Conservation (phyloP, 225 moss, liverwort and hornwort genomes). For the Lunularia cruciata region DNA sequence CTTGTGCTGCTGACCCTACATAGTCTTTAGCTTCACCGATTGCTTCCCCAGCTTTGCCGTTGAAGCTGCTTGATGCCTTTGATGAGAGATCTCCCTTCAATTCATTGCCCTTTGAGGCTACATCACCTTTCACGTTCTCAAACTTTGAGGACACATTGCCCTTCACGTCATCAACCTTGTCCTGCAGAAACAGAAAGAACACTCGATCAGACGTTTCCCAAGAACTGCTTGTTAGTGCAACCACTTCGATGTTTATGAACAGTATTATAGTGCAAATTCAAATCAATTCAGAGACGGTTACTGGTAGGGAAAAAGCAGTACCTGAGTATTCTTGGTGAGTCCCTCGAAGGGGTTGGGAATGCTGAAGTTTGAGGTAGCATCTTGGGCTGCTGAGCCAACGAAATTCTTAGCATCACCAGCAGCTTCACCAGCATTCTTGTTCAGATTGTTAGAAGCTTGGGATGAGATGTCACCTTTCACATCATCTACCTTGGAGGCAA, state of each 20-base stretch:
- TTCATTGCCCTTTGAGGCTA: conserved; percentile 9
- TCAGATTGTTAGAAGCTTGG: conserved; percentile 23
- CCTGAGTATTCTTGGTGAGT: not conserved
- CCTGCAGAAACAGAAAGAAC: conserved; percentile 6
- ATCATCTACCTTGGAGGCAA: conserved; percentile 1
- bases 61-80: not conserved
- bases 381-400: conserved; percentile 20
- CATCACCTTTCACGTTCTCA: not conserved
- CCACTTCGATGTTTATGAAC: too few relatives aligned
- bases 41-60: not conserved
- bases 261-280: too few relatives aligned
- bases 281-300: too few relatives aligned
- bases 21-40: not conserved
- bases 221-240: too few relatives aligned
- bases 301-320: too few relatives aligned
- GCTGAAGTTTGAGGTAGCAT: conserved; percentile 8
- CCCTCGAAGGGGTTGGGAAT: conserved; percentile 11
- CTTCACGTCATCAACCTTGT: not conserved
- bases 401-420: conserved; percentile 34
- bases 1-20: conserved; percentile 1
- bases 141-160: conserved; percentile 11
- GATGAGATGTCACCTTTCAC: conserved; percentile 2
- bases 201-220: too few relatives aligned
- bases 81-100: conserved; percentile 5
- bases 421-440: conserved; percentile 35